Evolutionary conservation across 805 yeast species (phyloP).

Genomic region (Ogataea nonfermentans): DNA sequence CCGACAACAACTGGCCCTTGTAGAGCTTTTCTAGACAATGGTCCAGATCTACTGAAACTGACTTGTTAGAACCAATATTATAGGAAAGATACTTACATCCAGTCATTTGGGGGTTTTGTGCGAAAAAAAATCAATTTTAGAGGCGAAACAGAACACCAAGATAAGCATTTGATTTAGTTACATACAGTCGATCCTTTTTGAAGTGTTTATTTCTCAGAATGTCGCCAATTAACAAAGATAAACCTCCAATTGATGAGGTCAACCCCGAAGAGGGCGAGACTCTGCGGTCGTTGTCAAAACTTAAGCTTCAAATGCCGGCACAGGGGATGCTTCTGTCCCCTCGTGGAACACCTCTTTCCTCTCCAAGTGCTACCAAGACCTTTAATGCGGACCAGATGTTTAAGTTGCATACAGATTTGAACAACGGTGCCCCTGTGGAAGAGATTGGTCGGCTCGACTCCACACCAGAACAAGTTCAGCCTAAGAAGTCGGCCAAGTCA

Average conservation of each 20-base stretch:
- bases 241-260: neutral
- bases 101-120: constrained; percentile 5
- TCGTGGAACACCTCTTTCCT: constrained; percentile 31
- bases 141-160: constrained; percentile 10
- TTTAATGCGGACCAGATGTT: constrained; percentile 19
- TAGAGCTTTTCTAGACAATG: constrained; percentile 67
- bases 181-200: neutral
- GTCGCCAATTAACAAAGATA: constrained; percentile 7
- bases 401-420: constrained; percentile 10
- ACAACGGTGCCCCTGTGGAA: constrained; percentile 7
- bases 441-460: constrained; percentile 1
- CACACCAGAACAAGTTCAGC: constrained; percentile 1
- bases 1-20: constrained; percentile 65
- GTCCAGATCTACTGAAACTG: constrained; percentile 52
- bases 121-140: constrained; percentile 14
- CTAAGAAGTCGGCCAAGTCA: constrained; percentile 6
- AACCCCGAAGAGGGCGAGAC: constrained; percentile 13
- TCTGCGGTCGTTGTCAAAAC: constrained; percentile 16
- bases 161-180: neutral
- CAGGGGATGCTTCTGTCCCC: constrained; percentile 32
- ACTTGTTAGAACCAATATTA: neutral
- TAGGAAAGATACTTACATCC: constrained; percentile 7
- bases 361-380: constrained; percentile 24
- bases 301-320: constrained; percentile 23
- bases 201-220: neutral